These are phyloP conservation scores for Trypanosoma caninum DNA, from an alignment of 208 protist genomes.

Conservation along the genomic window DNA sequence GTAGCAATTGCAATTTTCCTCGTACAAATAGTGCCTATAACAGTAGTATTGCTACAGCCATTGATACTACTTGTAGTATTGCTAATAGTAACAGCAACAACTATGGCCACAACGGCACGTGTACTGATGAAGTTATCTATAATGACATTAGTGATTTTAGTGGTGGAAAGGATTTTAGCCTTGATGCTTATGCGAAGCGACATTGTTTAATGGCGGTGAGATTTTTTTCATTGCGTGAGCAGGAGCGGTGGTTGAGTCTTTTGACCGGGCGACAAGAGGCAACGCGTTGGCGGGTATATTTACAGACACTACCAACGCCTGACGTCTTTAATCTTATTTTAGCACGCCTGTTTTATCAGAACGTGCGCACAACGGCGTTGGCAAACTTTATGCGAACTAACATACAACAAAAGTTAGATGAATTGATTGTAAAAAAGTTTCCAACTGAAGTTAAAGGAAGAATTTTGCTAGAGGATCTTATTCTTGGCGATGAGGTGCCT, in stretches of 20 bases:
- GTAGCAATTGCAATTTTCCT: no score
- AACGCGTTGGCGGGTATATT: conserved; percentile 55
- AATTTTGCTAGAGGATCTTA: conserved; percentile 75
- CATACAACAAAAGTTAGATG: conserved; percentile 62
- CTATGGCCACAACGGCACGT: no score
- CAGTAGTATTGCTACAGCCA: no score
- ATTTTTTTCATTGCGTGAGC: conserved; percentile 57
- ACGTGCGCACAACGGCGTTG: conserved; percentile 50
- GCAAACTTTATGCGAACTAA: conserved; percentile 36
- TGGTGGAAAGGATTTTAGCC: no score
- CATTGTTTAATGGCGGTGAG: conserved; percentile 31
- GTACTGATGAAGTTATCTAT: no score
- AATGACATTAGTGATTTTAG: no score
- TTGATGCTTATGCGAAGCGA: no score
- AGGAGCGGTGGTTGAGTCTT: conserved; percentile 66
- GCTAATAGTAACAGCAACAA: no score
- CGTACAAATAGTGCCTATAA: no score
- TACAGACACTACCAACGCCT: conserved; percentile 52
- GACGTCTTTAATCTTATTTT: conserved; percentile 73
- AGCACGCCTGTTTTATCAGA: conserved; percentile 77
- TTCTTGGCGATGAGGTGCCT: conserved; percentile 65
- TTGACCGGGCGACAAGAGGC: conserved; percentile 46
- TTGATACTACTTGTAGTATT: no score
- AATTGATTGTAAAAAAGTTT: conserved; percentile 65
- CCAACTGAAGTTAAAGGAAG: conserved; percentile 64